Base-by-base conservation (phyloP, 2,329 filamentous ascomycete species). In the Ascomycota sp. region DNA sequence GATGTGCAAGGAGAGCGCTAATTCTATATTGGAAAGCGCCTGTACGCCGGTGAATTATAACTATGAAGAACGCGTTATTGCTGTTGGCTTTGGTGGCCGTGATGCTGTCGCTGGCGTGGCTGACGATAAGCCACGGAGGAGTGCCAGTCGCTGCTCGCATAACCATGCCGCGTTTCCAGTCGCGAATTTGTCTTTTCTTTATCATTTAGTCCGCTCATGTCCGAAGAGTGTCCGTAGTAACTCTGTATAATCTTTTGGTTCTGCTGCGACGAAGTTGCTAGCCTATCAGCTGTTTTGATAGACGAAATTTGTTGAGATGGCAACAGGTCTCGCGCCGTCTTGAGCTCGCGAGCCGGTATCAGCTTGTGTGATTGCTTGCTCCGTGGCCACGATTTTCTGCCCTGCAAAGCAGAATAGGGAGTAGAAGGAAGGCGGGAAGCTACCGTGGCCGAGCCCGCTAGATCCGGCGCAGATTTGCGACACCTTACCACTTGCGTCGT, bases 21-120 rank as follows among this genome's bases (percentile, higher is more conserved):
- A n/a, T 61, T 56, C 63, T 64, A 68, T n/a, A 69, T 65, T 0
- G 63, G 65, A 3, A 52, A 57, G 23, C 61, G 55, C 20, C 55
- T 55, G 39, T 70, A 69, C 5, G 65, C 62, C 5, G 65, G 64
- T 4, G 65, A 65, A 40, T 68, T 65, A 39, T 69, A 68, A 45
- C 63, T 69, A 45, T 69, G 65, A 7, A 69, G 47, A 8, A 69
- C 52, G 1, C 64, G 59, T 35, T 61, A 69, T n/a, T n/a, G n/a
- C 7, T 59, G 62, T 10, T 32, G 31, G 10, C 27, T 28, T 7
- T 32, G 19, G 8, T 23, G n/a, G 21, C 33, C 36, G 23, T 32
- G 10, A 20, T 42, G 17, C 11, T 35, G 41, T 28, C 43, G 33
- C 12, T 44, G 43, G 23, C 59, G 56, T n/a, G 40, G 38, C n/a